Evolutionary conservation across 805 yeast genomes (phyloP).

Genomic region (Dipodascopsis tothii): DNA sequence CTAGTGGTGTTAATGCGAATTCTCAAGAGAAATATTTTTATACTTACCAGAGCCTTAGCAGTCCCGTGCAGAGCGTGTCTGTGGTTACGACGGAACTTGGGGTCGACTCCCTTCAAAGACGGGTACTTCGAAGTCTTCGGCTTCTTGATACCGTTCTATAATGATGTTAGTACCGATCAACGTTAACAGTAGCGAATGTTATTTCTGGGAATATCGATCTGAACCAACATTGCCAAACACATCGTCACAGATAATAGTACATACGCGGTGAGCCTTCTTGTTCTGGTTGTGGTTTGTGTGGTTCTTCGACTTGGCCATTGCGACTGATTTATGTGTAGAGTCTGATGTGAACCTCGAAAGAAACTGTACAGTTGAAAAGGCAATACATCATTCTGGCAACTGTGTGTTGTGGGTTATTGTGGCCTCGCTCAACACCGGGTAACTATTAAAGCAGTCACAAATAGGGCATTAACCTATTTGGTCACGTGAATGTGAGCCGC

Average conservation of each 20-base stretch:
- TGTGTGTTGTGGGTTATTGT: background rate
- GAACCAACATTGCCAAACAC: background rate
- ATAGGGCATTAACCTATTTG: background rate
- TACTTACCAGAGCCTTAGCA: slow-evolving; percentile 59
- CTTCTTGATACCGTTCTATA: slow-evolving; percentile 93
- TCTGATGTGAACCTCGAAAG: too few relatives aligned
- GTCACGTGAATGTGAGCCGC: background rate
- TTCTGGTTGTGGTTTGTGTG: slow-evolving; percentile 99
- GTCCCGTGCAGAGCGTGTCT: slow-evolving; percentile 93
- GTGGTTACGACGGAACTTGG: slow-evolving; percentile 99
- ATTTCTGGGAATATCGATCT: background rate
- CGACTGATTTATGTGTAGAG: too few relatives aligned
- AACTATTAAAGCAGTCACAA: background rate
- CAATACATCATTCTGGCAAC: background rate
- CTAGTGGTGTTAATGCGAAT: background rate
- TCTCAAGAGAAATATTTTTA: background rate
- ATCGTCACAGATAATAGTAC: slow-evolving; percentile 3
- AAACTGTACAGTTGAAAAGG: background rate
- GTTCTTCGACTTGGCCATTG: slow-evolving; percentile 98
- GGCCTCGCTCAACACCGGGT: background rate
- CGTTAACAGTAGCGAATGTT: background rate
- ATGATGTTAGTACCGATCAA: background rate
- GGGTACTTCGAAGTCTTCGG: slow-evolving; percentile 97
- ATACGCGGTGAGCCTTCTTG: slow-evolving; percentile 92
- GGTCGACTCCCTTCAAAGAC: slow-evolving; percentile 96